These are phyloP conservation scores for Aspergillus calidoustus DNA, from an alignment of 2,329 filamentous ascomycete genomes.

Conservation along the genomic window DNA sequence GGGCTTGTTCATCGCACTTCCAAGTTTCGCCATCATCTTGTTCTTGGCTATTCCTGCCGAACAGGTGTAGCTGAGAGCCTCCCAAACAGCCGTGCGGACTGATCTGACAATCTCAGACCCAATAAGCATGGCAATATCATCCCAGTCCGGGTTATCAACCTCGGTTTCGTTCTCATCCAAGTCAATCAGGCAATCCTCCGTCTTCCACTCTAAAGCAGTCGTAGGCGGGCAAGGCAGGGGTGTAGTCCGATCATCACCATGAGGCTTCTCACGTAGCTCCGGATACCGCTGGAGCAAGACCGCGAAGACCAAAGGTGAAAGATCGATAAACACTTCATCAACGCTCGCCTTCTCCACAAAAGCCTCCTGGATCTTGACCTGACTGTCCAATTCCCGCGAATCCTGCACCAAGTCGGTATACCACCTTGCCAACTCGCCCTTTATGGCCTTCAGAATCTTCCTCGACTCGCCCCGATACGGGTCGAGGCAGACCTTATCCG, in stretches of 20 bases:
- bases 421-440: conserved; percentile 66
- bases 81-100: conserved; percentile 70
- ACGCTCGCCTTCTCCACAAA: conserved; percentile 91
- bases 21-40: conserved; percentile 94
- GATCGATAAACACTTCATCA: conserved; percentile 92
- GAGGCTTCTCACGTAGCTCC: conserved; percentile 65
- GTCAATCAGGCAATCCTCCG: conserved; percentile 76
- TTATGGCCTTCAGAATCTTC: conserved; percentile 78
- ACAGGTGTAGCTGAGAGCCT: conserved; percentile 82
- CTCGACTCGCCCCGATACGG: conserved; percentile 86
- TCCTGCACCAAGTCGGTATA: conserved; percentile 27
- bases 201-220: conserved; percentile 79
- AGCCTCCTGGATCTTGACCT: conserved; percentile 40
- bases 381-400: conserved; percentile 13
- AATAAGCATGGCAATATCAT: conserved; percentile 85
- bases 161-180: conserved; percentile 74
- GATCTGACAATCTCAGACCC: conserved; percentile 86
- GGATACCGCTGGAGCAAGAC: conserved; percentile 77
- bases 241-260: conserved; percentile 57
- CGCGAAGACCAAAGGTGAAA: conserved; percentile 81
- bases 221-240: conserved; percentile 73
- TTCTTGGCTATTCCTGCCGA: conserved; percentile 87
- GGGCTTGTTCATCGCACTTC: conserved; percentile 89
- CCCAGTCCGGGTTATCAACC: conserved; percentile 88
- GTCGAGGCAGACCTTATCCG: conserved; percentile 92